Percentiles rank a stretch among this genome's conserved stretches.
Conservation (phyloP, 441 rosid species). For the Kokia cookei region DNA sequence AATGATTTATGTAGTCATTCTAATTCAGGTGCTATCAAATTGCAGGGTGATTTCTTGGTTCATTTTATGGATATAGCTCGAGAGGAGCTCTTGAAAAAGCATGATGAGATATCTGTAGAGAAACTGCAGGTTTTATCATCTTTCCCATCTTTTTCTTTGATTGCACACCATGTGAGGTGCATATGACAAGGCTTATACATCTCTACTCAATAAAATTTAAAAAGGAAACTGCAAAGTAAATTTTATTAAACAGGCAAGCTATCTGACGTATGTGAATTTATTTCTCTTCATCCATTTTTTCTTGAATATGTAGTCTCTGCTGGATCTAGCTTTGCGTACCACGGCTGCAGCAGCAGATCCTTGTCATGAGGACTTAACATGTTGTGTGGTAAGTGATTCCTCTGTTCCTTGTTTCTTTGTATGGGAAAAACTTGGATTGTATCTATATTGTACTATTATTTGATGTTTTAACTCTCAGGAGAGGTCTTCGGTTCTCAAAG, state of each 20-base stretch:
- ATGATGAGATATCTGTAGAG: constrained; percentile 80
- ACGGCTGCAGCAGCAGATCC: constrained; percentile 98
- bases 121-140: constrained; percentile 72
- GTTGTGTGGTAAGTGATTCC: constrained; percentile 68
- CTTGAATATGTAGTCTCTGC: constrained; percentile 58
- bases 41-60: constrained; percentile 96
- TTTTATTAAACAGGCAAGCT: not conserved
- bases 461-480: constrained; percentile 51
- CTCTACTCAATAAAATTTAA: not conserved
- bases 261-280: constrained; percentile 14
- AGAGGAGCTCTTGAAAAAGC: constrained; percentile 83
- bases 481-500: constrained; percentile 75
- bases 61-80: constrained; percentile 98
- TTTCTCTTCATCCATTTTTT: not conserved
- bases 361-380: constrained; percentile 92
- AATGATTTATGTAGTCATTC: constrained; percentile 5
- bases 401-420: constrained; percentile 2
- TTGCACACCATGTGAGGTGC: constrained; percentile 3
- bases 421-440: constrained; percentile 3
- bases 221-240: not conserved
- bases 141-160: not conserved
- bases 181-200: not conserved
- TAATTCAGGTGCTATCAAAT: constrained; percentile 8
- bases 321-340: constrained; percentile 95
- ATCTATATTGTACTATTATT: not conserved